Percentiles rank a stretch among this genome's conserved stretches.
These are phyloP conservation scores for Hibiscus mutabilis DNA, from an alignment of 345 rosid genomes.

Conservation along the genomic window DNA sequence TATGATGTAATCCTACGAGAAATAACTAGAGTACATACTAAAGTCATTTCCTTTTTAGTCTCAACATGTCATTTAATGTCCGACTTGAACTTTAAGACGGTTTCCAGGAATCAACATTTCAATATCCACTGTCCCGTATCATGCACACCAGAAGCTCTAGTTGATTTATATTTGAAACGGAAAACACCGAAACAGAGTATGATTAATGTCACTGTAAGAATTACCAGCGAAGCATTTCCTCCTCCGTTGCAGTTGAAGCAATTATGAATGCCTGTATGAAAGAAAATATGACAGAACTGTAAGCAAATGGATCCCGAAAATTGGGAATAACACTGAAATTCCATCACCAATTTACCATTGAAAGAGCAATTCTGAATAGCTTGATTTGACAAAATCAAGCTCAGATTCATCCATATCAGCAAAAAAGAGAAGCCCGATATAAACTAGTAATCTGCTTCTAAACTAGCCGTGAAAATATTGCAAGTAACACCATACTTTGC, in stretches of 20 bases:
- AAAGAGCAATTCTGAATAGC: too few species aligned
- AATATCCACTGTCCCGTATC: too few species aligned
- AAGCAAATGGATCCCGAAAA: too few species aligned
- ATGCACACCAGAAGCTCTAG: slow-evolving; percentile 1
- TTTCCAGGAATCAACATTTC: too few species aligned
- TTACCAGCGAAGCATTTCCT: slow-evolving; percentile 95
- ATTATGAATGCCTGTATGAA: slow-evolving; percentile 82
- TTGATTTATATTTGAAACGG: slow-evolving; percentile 1
- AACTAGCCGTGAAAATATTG: not conserved
- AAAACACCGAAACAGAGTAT: slow-evolving; percentile 1
- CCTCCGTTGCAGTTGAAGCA: slow-evolving; percentile 90
- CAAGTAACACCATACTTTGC: not conserved
- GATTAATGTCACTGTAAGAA: not conserved
- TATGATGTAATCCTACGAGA: too few species aligned
- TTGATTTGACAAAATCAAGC: not conserved
- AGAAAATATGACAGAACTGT: slow-evolving; percentile 18
- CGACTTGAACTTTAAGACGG: too few species aligned
- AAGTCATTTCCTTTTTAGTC: too few species aligned
- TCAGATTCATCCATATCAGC: not conserved
- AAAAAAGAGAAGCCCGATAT: not conserved
- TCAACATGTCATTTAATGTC: too few species aligned
- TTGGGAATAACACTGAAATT: too few species aligned
- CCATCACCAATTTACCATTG: too few species aligned
- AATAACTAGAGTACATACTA: too few species aligned
- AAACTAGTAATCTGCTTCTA: not conserved